A percentile compares a stretch with the other conserved stretches of the same genome.
Conservation (phyloP, 2,329 filamentous ascomycete species). For the Lomentospora prolificans region DNA sequence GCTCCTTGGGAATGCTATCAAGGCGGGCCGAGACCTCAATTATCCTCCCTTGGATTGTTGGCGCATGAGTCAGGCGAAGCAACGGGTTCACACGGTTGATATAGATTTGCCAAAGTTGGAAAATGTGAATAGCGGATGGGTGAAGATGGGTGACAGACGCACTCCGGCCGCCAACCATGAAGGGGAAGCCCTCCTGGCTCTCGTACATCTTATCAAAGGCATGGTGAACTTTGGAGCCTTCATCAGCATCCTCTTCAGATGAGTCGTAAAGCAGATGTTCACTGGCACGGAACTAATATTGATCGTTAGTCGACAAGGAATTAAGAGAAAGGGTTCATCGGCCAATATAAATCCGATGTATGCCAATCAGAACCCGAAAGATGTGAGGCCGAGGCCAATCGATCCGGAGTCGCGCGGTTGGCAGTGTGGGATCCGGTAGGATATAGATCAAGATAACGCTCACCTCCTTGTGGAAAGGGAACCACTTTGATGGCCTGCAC, state of each 20-base stretch:
- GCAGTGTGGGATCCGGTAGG: too few species aligned
- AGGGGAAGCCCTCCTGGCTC: slow-evolving; percentile 46
- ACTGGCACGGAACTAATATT: slow-evolving; percentile 36
- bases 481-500: slow-evolving; percentile 27
- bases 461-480: slow-evolving; percentile 44
- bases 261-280: slow-evolving; percentile 41
- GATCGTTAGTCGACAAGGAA: slow-evolving; percentile 6
- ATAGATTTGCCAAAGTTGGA: slow-evolving; percentile 60
- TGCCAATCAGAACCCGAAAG: too few species aligned
- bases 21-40: slow-evolving; percentile 51
- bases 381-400: too few species aligned
- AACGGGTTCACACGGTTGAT: slow-evolving; percentile 61
- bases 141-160: slow-evolving; percentile 36
- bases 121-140: slow-evolving; percentile 47
- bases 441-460: slow-evolving; percentile 11
- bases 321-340: too few species aligned
- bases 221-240: slow-evolving; percentile 44
- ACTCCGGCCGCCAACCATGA: slow-evolving; percentile 37
- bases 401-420: too few species aligned
- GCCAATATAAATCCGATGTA: too few species aligned
- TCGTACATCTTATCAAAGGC: slow-evolving; percentile 51
- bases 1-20: slow-evolving; percentile 40
- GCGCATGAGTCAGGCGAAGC: slow-evolving; percentile 58
- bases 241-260: slow-evolving; percentile 44
- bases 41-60: slow-evolving; percentile 53